Base-by-base conservation (phyloP, 164 flowering plant species). In the Sextonia rubra region DNA sequence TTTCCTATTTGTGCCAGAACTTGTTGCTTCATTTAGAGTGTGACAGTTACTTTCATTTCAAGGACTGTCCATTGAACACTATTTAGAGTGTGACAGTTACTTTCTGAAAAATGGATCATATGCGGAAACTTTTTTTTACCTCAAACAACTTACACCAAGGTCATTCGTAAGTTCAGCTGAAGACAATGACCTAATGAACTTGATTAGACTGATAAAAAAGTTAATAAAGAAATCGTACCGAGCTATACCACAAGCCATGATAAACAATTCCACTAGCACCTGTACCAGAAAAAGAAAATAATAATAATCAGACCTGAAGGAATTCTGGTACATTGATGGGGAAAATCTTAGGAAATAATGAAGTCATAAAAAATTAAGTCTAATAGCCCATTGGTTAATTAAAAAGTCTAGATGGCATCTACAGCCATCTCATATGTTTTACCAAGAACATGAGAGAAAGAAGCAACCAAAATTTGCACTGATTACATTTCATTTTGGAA, bases 261-360 rank as follows among this genome's bases (percentile, higher is more conserved):
- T 94, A 94, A n/a, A 94, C 97, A 75, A 94, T 90, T 77, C 98
- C 98, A 82, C 98, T 90, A 70, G 97, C 92, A 82, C 98, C 98
- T 94, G 91, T 76, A 74, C 37, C 32, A 58, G 56, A 65, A 5
- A 70, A 49, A 4, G 66, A 32, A 66, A 64, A 25, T 6, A 47
- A 14, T 17, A 49, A 49, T 0, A 49, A 49, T 49, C 11, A 49
- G 56, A 49, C 56, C 20, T 49, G 56, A 49, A 4, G 37, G 37
- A 30, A 30, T 30, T 30, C 37, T 0, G 7, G 37, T 4, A n/a
- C n/a, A n/a, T n/a, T n/a, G 6, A 30, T 6, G 37, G 37, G 32
- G 6, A 30, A 30, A 30, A 30, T 30, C 37, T 5, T 5, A 30
- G 37, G 37, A 30, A 30, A 6, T 30, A 4, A 4, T 30, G 37